These are phyloP conservation scores for Candida tibetensis DNA, from an alignment of 805 yeast genomes.

Conservation along the genomic window DNA sequence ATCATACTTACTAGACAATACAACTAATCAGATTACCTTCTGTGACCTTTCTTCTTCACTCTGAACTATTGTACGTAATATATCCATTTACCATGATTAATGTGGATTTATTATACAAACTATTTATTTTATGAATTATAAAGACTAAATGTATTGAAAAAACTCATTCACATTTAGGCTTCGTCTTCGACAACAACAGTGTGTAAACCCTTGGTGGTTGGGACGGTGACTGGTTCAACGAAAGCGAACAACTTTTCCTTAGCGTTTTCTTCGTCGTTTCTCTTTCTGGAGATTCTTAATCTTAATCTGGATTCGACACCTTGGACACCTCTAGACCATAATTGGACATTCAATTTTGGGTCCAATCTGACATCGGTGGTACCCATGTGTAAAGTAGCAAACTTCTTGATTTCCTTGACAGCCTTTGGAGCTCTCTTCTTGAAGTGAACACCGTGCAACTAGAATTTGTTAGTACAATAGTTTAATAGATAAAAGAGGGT, in stretches of 20 bases:
- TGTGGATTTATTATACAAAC: conserved; percentile 13
- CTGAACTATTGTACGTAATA: no score
- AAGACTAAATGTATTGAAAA: conserved; percentile 3
- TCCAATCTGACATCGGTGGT: conserved; percentile 98
- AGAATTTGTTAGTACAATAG: conserved; percentile 41
- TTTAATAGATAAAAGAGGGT: conserved; percentile 2
- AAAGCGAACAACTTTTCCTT: conserved; percentile 95
- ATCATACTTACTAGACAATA: no score
- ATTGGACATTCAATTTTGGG: conserved; percentile 96
- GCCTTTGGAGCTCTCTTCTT: conserved; percentile 99
- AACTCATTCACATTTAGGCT: conserved; percentile 32
- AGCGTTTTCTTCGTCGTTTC: conserved; percentile 99
- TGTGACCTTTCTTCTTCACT: no score
- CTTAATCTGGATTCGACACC: conserved; percentile 98
- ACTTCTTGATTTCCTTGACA: conserved; percentile 98
- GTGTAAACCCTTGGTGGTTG: conserved; percentile 95
- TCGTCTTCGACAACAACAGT: conserved; percentile 91
- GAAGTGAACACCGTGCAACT: conserved; percentile 98
- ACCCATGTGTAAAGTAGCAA: conserved; percentile 98
- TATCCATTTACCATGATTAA: conserved; percentile 2
- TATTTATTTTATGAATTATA: conserved; percentile 9
- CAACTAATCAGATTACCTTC: no score
- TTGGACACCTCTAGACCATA: conserved; percentile 99
- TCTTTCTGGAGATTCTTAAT: conserved; percentile 98
- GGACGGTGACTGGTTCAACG: conserved; percentile 96